Base-by-base conservation (phyloP, 2,329 filamentous ascomycete genomes). In the Cadophora gregata region DNA sequence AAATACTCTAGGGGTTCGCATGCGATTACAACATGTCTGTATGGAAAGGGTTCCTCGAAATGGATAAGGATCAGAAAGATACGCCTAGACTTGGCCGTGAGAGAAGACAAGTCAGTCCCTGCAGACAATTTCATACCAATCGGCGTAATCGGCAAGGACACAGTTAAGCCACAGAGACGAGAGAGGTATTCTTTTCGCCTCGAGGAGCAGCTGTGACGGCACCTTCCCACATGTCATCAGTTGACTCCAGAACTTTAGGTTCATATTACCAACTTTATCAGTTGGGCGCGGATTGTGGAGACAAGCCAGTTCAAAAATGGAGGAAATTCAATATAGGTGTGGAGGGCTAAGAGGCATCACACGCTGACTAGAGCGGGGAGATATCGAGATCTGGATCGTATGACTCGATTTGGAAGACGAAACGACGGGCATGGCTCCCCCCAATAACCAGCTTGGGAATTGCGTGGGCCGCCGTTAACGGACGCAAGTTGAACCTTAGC, bases 31-130 rank as follows among this genome's bases (percentile, higher is more conserved):
- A 64, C 45, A 65, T 67, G 53, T 36, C 62, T 71, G 68, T 64
- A 80, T 79, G 80, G 80, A 81, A 80, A 80, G 68, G 77, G 75
- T 80, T 80, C 72, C 79, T 81, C 59, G 70, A 77, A 80, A 79
- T 74, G 79, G 79, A 79, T 74, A 73, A 71, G 71, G 62, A 62
- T 66, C 62, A 65, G 62, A 68, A 62, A 51, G 29, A 59, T 58
- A 42, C 58, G 58, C 60, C 64, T 68, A 67, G 62, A 64, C 59
- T 62, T 65, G 63, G 53, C 56, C 58, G 50, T 67, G 48, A 64
- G 64, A 66, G 42, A 50, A 51, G 63, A 64, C 60, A 59, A 53
- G 68, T 58, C 59, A 69, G 63, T 67, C 62, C 67, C 70, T 67
- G 67, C 60, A 51, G 66, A 62, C 48, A 69, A 36, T n/a, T n/a